These are phyloP conservation scores for Calonectria pteridis DNA, from an alignment of 2,329 filamentous ascomycete genomes.

Conservation along the genomic window DNA sequence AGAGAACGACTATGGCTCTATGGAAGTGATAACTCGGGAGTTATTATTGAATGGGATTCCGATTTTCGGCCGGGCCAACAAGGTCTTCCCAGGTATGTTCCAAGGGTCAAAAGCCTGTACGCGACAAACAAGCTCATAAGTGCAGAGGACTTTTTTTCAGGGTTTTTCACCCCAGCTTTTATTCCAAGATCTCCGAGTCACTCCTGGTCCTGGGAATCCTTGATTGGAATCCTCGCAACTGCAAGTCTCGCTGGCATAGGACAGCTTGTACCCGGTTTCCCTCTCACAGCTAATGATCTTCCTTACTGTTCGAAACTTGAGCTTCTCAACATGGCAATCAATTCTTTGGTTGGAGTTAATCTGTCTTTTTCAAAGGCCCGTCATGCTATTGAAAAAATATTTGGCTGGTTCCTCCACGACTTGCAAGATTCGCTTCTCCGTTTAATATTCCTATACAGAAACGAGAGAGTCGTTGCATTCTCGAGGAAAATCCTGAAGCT, in stretches of 20 bases:
- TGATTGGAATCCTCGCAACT: background rate
- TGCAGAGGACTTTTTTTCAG: background rate
- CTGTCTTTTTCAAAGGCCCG: background rate
- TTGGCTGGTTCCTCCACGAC: background rate
- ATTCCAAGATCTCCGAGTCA: background rate
- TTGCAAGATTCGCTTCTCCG: background rate
- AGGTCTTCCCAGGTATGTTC: background rate
- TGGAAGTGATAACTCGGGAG: background rate
- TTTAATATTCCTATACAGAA: background rate
- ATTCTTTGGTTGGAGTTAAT: background rate
- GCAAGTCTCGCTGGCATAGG: background rate
- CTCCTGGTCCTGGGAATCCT: background rate
- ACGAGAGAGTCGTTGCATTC: background rate
- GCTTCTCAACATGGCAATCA: background rate
- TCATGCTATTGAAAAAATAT: background rate
- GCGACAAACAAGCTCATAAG: background rate
- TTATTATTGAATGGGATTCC: background rate
- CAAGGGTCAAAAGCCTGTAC: background rate
- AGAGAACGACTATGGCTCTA: background rate
- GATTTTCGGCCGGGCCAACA: background rate
- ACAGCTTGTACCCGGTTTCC: background rate
- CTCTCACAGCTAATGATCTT: background rate
- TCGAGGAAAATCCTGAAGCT: background rate
- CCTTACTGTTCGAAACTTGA: background rate
- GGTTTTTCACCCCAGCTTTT: background rate